A percentile compares a stretch with the other conserved stretches of the same genome.
Evolutionary conservation across 805 yeast species (phyloP).

Genomic region (Kregervanrija fluxuum): DNA sequence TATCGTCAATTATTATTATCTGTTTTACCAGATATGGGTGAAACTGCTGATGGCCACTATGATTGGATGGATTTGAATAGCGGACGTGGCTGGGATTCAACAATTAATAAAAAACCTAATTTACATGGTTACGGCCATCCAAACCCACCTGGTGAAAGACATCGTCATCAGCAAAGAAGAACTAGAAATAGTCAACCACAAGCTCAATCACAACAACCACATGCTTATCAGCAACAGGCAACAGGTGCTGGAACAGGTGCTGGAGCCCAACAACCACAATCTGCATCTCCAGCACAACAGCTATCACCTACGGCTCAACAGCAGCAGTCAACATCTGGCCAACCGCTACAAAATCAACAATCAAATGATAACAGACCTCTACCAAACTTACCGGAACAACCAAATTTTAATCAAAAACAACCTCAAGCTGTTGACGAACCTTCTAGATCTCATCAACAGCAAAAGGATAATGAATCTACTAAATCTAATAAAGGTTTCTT

Average conservation of each 20-base stretch:
- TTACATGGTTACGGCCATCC: slow-evolving; percentile 96
- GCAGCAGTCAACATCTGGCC: slow-evolving; percentile 4
- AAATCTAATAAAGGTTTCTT: slow-evolving; percentile 21
- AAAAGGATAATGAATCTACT: slow-evolving; percentile 17
- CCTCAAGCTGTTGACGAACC: slow-evolving; percentile 13
- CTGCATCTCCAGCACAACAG: slow-evolving; percentile 4
- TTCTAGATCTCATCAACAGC: slow-evolving; percentile 9
- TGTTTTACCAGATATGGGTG: slow-evolving; percentile 66
- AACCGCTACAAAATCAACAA: slow-evolving; percentile 12
- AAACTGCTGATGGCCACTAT: slow-evolving; percentile 77
- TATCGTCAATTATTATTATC: slow-evolving; percentile 71
- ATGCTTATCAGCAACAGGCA: slow-evolving; percentile 2
- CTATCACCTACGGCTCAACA: slow-evolving; percentile 4
- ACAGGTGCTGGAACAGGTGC: slow-evolving; percentile 17
- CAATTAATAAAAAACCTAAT: slow-evolving; percentile 85
- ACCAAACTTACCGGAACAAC: slow-evolving; percentile 26
- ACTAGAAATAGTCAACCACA: slow-evolving; percentile 25
- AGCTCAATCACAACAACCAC: slow-evolving; percentile 13
- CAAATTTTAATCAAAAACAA: slow-evolving; percentile 13
- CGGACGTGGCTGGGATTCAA: slow-evolving; percentile 93
- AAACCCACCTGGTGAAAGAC: slow-evolving; percentile 61
- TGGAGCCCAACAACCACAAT: slow-evolving; percentile 7
- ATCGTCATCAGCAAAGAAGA: slow-evolving; percentile 35
- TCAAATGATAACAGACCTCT: slow-evolving; percentile 25
- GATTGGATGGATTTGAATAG: slow-evolving; percentile 97